phyloP scores from a whole-genome alignment of 1,284 basidiomycete species.

The Leccinum subfulvum region DNA sequence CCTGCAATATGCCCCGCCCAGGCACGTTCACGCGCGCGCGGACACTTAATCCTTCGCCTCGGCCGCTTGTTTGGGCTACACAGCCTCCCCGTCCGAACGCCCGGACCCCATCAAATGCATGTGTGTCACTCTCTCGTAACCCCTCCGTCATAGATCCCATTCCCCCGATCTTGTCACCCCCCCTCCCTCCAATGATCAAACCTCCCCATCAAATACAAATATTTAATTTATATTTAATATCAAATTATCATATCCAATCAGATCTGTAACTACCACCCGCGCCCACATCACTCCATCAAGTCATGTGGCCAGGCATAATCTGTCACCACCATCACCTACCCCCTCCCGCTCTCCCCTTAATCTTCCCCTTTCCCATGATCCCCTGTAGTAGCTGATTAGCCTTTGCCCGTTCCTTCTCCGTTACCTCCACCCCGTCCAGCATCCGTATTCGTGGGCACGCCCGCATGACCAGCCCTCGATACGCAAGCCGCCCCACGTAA shows the following conservation, averaged over 20 bases:
- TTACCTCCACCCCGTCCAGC: conserved; percentile 82
- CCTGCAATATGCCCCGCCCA: conserved; percentile 24
- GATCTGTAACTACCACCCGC: conserved; percentile 13
- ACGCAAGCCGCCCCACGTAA: conserved; percentile 83
- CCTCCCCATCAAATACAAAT: conserved; percentile 7
- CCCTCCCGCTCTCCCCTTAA: conserved; percentile 25
- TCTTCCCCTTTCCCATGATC: conserved; percentile 45
- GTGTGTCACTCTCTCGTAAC: conserved; percentile 14
- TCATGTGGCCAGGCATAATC: conserved; percentile 35
- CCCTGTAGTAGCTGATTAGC: conserved; percentile 67
- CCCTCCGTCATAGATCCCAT: conserved; percentile 23
- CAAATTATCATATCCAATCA: conserved; percentile 11
- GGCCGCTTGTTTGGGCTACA: conserved; percentile 27
- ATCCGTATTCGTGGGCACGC: conserved; percentile 63
- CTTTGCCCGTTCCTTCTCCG: conserved; percentile 79
- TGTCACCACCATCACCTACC: conserved; percentile 21
- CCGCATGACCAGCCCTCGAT: conserved; percentile 83
- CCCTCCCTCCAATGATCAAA: neutral
- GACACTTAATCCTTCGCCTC: conserved; percentile 20
- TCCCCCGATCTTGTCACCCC: conserved; percentile 6
- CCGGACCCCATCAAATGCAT: conserved; percentile 20
- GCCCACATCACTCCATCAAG: conserved; percentile 15
- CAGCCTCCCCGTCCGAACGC: conserved; percentile 24
- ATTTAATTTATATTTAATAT: conserved; percentile 14
- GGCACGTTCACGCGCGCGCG: conserved; percentile 29